A percentile compares a stretch with the other conserved stretches of the same genome.
These are phyloP conservation scores for Alternaria gaisen DNA, from an alignment of 2,329 filamentous ascomycete species.

Conservation along the genomic window DNA sequence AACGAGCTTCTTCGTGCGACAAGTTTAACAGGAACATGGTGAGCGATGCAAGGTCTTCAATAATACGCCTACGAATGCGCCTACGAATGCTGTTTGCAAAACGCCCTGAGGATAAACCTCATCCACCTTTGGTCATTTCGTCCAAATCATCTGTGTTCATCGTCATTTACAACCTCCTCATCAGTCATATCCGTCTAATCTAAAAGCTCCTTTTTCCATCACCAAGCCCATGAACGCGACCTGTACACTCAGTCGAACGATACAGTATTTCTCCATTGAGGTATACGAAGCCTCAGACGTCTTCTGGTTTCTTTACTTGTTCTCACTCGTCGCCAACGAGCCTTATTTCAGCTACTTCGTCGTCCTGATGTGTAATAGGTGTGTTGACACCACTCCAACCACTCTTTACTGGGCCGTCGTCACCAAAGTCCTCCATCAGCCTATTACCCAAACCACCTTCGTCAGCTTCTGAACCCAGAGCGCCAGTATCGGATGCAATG, in stretches of 20 bases:
- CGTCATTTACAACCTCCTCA: neutral
- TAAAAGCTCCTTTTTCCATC: slow-evolving; percentile 1
- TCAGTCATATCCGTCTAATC: slow-evolving; percentile 10
- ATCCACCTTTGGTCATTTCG: neutral
- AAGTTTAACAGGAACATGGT: neutral
- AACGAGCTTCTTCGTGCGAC: neutral
- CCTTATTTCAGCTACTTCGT: slow-evolving; percentile 17
- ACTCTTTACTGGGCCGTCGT: slow-evolving; percentile 9
- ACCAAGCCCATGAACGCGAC: neutral
- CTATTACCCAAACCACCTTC: slow-evolving; percentile 10
- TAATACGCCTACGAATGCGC: slow-evolving; percentile 1
- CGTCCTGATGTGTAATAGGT: slow-evolving; percentile 12
- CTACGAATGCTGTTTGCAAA: slow-evolving; percentile 5
- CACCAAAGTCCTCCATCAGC: slow-evolving; percentile 15
- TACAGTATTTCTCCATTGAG: neutral
- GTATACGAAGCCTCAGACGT: neutral
- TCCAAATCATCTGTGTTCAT: neutral
- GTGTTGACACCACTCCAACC: slow-evolving; percentile 10
- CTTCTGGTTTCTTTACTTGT: neutral
- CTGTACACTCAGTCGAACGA: neutral
- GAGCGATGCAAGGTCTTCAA: slow-evolving; percentile 1
- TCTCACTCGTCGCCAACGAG: slow-evolving; percentile 5
- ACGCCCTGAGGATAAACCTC: slow-evolving; percentile 2
- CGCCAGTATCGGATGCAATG: slow-evolving; percentile 11
- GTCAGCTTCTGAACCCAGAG: slow-evolving; percentile 9